Evolutionary conservation across 805 yeast species (phyloP).

Genomic region (Yarrowia phangngaensis): DNA sequence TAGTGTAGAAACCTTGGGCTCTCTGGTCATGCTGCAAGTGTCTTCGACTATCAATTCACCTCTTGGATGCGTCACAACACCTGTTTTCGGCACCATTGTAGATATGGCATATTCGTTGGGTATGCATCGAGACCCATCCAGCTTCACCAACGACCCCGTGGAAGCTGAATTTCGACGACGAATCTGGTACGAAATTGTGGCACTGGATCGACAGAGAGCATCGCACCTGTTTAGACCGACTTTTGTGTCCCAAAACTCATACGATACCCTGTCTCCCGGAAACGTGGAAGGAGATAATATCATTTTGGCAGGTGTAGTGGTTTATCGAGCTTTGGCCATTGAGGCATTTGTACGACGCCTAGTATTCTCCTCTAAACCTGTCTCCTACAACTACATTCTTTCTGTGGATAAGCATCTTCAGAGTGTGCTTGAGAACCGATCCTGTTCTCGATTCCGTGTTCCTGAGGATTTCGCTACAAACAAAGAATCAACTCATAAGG

Average conservation of each 20-base stretch:
- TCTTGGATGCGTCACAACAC: slow-evolving; percentile 21
- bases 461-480: slow-evolving; percentile 7
- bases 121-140: slow-evolving; percentile 39
- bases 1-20: slow-evolving; percentile 20
- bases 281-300: slow-evolving; percentile 13
- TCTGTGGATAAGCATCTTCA: slow-evolving; percentile 22
- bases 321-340: slow-evolving; percentile 18
- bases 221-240: slow-evolving; percentile 19
- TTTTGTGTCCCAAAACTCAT: slow-evolving; percentile 22
- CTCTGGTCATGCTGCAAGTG: slow-evolving; percentile 14
- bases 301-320: slow-evolving; percentile 21
- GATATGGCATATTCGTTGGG: slow-evolving; percentile 40
- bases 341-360: slow-evolving; percentile 19
- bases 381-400: slow-evolving; percentile 17
- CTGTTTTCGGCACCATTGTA: slow-evolving; percentile 34
- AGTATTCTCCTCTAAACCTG: slow-evolving; percentile 17
- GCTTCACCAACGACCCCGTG: slow-evolving; percentile 36
- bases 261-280: slow-evolving; percentile 23
- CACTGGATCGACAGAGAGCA: slow-evolving; percentile 21
- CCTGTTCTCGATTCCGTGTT: slow-evolving; percentile 16
- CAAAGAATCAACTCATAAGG: background rate
- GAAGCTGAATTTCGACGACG: slow-evolving; percentile 37
- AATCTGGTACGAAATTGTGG: slow-evolving; percentile 32
- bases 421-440: slow-evolving; percentile 16
- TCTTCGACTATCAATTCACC: slow-evolving; percentile 8